Evolutionary conservation across 257 asterid genomes (phyloP).

Genomic region (Penstemon davidsonii): DNA sequence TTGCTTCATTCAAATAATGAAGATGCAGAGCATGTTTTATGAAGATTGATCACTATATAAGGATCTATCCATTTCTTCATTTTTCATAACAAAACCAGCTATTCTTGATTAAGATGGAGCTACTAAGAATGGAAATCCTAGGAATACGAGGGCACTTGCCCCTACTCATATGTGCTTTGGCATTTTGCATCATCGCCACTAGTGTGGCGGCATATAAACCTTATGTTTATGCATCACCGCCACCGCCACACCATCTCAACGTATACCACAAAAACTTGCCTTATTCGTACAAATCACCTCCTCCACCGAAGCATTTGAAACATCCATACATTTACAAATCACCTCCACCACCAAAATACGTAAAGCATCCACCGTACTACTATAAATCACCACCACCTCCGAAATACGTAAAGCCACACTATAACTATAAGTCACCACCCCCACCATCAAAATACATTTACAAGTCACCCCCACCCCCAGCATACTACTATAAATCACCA

Average conservation of each 20-base stretch:
- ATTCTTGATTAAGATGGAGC: slow-evolving; percentile 3
- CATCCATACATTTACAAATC: background rate
- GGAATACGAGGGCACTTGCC: slow-evolving; percentile 24
- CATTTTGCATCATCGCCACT: slow-evolving; percentile 16
- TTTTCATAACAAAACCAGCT: background rate
- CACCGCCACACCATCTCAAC: background rate
- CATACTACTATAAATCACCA: background rate
- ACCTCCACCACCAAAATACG: background rate
- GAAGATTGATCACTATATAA: slow-evolving; percentile 18
- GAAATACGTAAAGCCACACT: background rate
- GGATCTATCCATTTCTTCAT: background rate
- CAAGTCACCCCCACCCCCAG: background rate
- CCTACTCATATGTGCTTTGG: slow-evolving; percentile 23
- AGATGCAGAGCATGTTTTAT: background rate
- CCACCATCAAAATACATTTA: background rate
- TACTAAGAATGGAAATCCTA: slow-evolving; percentile 2
- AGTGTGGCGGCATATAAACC: slow-evolving; percentile 18
- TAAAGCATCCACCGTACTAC: background rate
- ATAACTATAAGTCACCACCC: background rate
- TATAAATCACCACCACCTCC: slow-evolving; percentile 23
- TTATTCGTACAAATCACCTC: background rate
- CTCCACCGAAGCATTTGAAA: background rate
- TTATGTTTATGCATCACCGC: slow-evolving; percentile 15
- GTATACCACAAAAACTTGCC: background rate
- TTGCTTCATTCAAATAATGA: background rate